Percentiles rank a stretch among this genome's conserved stretches.
These are phyloP conservation scores for Fonsecaea nubica DNA, from an alignment of 2,329 filamentous ascomycete genomes.

Conservation along the genomic window DNA sequence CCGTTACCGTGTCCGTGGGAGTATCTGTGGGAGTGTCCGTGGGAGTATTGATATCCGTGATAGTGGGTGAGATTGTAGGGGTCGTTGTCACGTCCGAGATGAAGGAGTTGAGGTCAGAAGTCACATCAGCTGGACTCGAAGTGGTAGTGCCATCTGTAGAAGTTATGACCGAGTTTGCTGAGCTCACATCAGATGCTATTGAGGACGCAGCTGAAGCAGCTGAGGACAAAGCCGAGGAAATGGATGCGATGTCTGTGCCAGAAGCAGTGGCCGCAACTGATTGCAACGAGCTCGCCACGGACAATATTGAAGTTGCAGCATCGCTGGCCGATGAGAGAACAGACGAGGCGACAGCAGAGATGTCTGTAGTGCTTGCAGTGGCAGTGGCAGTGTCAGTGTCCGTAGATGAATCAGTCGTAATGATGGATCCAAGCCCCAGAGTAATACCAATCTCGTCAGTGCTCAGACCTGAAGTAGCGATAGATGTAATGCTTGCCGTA, in stretches of 20 bases:
- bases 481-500: slow-evolving; percentile 22
- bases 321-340: slow-evolving; percentile 29
- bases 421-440: slow-evolving; percentile 27
- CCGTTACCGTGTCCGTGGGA: slow-evolving; percentile 30
- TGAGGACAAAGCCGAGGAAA: slow-evolving; percentile 35
- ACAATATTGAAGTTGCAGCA: slow-evolving; percentile 33
- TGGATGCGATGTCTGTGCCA: slow-evolving; percentile 29
- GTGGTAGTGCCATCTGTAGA: slow-evolving; percentile 22
- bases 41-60: slow-evolving; percentile 16
- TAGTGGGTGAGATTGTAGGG: slow-evolving; percentile 19
- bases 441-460: slow-evolving; percentile 24
- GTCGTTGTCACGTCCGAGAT: slow-evolving; percentile 16
- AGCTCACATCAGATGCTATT: slow-evolving; percentile 32
- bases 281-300: slow-evolving; percentile 33
- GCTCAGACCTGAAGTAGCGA: slow-evolving; percentile 13
- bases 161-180: slow-evolving; percentile 28
- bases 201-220: slow-evolving; percentile 30
- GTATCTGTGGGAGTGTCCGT: slow-evolving; percentile 41
- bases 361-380: slow-evolving; percentile 25
- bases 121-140: slow-evolving; percentile 20
- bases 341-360: slow-evolving; percentile 25
- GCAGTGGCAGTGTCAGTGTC: slow-evolving; percentile 36
- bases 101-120: slow-evolving; percentile 14
- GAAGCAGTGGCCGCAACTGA: slow-evolving; percentile 31
- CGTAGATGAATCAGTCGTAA: slow-evolving; percentile 22